phyloP scores from a whole-genome alignment of 371 early-diverging fungal species.

The Mucor racemosus region DNA sequence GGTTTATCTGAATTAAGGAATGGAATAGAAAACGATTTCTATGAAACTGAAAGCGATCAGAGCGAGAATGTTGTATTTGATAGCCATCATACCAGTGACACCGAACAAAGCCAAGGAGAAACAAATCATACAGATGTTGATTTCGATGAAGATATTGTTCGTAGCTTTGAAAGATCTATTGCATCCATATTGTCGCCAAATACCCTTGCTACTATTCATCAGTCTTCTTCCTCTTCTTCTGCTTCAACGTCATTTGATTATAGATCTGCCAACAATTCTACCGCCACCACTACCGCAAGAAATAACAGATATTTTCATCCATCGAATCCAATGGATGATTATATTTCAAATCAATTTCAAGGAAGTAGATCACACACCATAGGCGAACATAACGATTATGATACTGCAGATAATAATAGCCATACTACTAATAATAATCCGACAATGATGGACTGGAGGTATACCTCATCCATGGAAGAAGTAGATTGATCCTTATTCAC shows the following conservation, averaged over 20 bases:
- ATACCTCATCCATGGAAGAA: constrained; percentile 7
- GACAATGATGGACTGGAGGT: neutral
- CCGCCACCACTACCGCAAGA: too few species aligned
- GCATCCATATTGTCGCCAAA: too few species aligned
- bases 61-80: neutral
- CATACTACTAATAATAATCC: neutral
- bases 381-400: too few species aligned
- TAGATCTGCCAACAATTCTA: too few species aligned
- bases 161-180: constrained; percentile 1
- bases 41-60: neutral
- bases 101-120: neutral
- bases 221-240: too few species aligned
- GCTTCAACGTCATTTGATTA: neutral
- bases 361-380: neutral
- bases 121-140: neutral
- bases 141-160: neutral
- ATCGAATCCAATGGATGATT: neutral
- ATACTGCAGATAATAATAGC: neutral
- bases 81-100: neutral
- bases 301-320: neutral
- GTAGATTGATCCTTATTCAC: neutral
- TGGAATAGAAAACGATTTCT: neutral
- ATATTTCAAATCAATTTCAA: neutral
- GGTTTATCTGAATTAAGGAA: neutral
- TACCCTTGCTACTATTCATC: neutral